phyloP scores from a whole-genome alignment of 2,329 filamentous ascomycete species.

The Fusarium circinatum region DNA sequence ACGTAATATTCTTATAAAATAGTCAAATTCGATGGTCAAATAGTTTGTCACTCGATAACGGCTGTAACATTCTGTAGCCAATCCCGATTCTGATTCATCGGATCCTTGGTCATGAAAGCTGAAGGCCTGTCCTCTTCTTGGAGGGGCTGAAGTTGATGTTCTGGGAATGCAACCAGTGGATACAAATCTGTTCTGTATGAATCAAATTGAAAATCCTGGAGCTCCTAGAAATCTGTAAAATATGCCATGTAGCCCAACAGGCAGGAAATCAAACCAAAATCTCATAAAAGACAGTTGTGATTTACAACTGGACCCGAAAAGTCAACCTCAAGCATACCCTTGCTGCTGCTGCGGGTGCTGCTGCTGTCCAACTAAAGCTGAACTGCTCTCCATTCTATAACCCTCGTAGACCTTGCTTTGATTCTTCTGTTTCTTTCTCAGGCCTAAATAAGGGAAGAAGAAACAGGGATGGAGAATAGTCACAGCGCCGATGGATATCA shows the following conservation, averaged over 20 bases:
- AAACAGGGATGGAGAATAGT: conserved; percentile 24
- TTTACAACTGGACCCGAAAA: background rate
- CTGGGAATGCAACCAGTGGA: background rate
- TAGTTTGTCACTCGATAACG: background rate
- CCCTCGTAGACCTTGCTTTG: conserved; percentile 12
- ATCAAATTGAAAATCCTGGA: background rate
- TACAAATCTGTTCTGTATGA: background rate
- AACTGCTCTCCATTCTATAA: conserved; percentile 9
- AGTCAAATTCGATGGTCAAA: conserved; percentile 12
- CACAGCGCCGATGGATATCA: conserved; percentile 20
- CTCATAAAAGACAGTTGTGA: background rate
- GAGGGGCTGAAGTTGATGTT: too few species aligned
- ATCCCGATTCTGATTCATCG: background rate
- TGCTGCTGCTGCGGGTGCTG: background rate
- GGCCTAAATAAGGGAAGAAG: conserved; percentile 30
- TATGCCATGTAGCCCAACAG: background rate
- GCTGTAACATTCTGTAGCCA: too few species aligned
- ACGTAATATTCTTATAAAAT: conserved; percentile 2
- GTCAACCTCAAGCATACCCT: background rate
- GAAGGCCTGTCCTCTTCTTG: too few species aligned
- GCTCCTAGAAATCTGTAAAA: background rate
- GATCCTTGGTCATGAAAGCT: background rate
- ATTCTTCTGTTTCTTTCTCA: conserved; percentile 14
- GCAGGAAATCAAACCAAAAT: background rate
- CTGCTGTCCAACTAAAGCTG: conserved; percentile 3